phyloP scores from a whole-genome alignment of 2,329 filamentous ascomycete species.

The Beauveria australis region DNA sequence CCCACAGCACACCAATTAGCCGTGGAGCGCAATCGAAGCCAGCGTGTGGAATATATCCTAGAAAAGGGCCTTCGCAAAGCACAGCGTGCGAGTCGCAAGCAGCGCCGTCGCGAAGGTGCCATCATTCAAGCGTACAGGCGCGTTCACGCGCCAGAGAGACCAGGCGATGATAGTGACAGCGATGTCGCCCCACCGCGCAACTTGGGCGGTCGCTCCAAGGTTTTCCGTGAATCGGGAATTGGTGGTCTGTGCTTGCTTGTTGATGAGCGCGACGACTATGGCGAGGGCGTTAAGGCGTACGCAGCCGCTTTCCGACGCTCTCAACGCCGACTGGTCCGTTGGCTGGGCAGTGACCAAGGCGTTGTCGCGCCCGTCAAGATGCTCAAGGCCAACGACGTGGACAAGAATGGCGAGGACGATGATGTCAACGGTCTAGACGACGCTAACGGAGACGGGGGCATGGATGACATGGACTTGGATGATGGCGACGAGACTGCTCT shows the following conservation, averaged over 20 bases:
- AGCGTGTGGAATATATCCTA: conserved; percentile 74
- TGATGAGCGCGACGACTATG: conserved; percentile 62
- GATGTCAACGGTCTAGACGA: conserved; percentile 23
- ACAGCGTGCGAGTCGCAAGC: conserved; percentile 55
- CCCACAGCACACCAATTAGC: conserved; percentile 76
- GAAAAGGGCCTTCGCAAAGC: conserved; percentile 62
- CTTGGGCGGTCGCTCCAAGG: conserved; percentile 21
- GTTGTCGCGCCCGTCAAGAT: conserved; percentile 41
- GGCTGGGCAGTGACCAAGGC: conserved; percentile 46
- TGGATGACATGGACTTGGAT: conserved; percentile 36
- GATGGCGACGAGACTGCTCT: conserved; percentile 24
- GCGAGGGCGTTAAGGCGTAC: conserved; percentile 63
- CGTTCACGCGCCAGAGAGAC: conserved; percentile 45
- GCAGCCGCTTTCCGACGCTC: conserved; percentile 57
- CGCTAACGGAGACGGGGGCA: conserved; percentile 31
- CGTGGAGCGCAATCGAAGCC: conserved; percentile 68
- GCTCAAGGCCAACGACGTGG: conserved; percentile 17
- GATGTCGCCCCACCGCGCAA: conserved; percentile 37
- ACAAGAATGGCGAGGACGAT: conserved; percentile 15
- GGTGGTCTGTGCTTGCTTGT: conserved; percentile 56
- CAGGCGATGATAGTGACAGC: conserved; percentile 55
- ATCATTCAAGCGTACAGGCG: conserved; percentile 60
- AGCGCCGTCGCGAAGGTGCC: conserved; percentile 55
- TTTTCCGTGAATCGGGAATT: conserved; percentile 49
- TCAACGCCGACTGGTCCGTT: conserved; percentile 58